Evolutionary conservation across 768 basidiomycete species (phyloP).

Genomic region (Ephemerocybe angulata): DNA sequence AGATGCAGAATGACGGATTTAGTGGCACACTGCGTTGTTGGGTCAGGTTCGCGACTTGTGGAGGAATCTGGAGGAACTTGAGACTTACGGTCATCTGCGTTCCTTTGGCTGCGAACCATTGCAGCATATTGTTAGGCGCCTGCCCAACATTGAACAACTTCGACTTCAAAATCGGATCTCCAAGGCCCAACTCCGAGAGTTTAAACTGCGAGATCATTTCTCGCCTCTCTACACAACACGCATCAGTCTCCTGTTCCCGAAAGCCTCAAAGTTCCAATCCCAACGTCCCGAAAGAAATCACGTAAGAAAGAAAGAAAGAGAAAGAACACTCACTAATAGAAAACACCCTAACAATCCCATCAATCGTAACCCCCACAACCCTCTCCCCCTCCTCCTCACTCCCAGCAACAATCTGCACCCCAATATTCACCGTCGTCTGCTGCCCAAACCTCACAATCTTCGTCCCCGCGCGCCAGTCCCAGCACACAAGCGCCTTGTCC

Average conservation of each 20-base stretch:
- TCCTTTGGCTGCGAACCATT: slow-evolving; percentile 91
- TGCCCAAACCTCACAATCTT: slow-evolving; percentile 92
- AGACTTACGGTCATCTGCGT: slow-evolving; percentile 86
- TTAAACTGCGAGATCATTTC: slow-evolving; percentile 95
- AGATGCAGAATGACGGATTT: slow-evolving; percentile 83
- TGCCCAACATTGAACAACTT: slow-evolving; percentile 75
- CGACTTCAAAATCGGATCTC: slow-evolving; percentile 61
- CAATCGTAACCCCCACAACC: slow-evolving; percentile 88
- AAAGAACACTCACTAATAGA: slow-evolving; percentile 86
- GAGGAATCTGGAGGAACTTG: slow-evolving; percentile 7
- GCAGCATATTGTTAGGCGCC: slow-evolving; percentile 85
- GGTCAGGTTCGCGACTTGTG: not conserved
- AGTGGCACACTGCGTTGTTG: slow-evolving; percentile 67
- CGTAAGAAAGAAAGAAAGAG: too few relatives aligned
- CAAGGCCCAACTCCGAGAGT: slow-evolving; percentile 68
- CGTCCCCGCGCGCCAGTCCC: slow-evolving; percentile 86
- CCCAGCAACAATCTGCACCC: slow-evolving; percentile 73
- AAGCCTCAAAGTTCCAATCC: not conserved
- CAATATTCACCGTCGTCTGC: slow-evolving; percentile 89
- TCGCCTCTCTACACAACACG: slow-evolving; percentile 41
- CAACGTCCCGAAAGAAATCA: too few relatives aligned
- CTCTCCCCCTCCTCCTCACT: slow-evolving; percentile 61
- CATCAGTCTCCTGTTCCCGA: not conserved
- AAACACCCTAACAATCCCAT: slow-evolving; percentile 87
- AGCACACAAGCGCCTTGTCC: slow-evolving; percentile 74